Evolutionary conservation across 148 eudicot genomes (phyloP), one percentile per base, ranked within the genome.

Genomic region (Silene uniflora): DNA sequence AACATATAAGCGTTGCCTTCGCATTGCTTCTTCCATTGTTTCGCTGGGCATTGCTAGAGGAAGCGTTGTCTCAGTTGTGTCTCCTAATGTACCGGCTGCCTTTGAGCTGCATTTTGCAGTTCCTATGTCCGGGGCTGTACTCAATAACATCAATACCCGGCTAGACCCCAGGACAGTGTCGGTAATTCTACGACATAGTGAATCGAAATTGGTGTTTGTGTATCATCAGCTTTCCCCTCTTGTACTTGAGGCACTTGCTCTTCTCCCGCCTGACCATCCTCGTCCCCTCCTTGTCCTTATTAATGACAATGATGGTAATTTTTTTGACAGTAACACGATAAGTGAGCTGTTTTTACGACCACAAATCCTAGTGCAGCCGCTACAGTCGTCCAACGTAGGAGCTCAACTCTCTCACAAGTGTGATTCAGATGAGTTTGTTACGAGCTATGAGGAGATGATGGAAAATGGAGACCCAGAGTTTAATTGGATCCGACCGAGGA

Each of bases 41-140:
- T 61, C 74, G 7, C 60, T 61, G 0, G 79, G 79, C 1, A 69
- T 76, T 12, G n/a, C 6, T 3, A 68, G 58, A 10, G 79, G 79
- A 12, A 42, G 69, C 13, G 79, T 76, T 2, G 79, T 76, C 44
- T 76, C 79, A 0, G 74, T 76, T 6, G 73, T 76, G 27, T 67
- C 73, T 23, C 79, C 79, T 6, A 76, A 76, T 7, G 73, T 76
- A 21, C 79, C 79, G 7, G 79, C 79, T 5, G 74, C 79, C 14
- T 76, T 69, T 44, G 79, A 76, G 79, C 68, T 76, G 35, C 79
- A 76, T 69, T 76, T 76, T 17, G 79, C 73, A 0, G 74, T 35
- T 58, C 79, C 79, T 10, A 76, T 76, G 79, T 24, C 79, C 0
- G 79, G 79, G 79, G 79, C 79, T 17, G 79, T 76, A 2, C 68